Evolutionary conservation across 2,329 filamentous ascomycete genomes (phyloP).

Genomic region (Phyllosticta ampelicida): DNA sequence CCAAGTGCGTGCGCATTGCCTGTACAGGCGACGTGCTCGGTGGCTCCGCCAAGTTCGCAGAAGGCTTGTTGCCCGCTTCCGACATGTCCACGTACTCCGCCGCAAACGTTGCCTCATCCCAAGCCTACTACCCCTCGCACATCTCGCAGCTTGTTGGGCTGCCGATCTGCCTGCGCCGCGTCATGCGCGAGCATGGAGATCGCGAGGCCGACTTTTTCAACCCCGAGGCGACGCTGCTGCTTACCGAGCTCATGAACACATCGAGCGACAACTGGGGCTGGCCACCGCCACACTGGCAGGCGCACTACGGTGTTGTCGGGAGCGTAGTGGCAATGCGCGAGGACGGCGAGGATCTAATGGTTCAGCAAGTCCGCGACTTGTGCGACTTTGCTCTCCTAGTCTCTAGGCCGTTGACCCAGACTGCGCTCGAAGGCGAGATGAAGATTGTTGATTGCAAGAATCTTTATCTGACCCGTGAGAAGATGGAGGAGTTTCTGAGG

Average conservation of each 20-base stretch:
- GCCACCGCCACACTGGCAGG: background rate
- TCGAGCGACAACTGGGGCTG: background rate
- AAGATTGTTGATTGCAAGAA: background rate
- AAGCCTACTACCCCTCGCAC: background rate
- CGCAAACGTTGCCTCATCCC: background rate
- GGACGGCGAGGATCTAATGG: slow-evolving; percentile 1
- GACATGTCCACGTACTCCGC: background rate
- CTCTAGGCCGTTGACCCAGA: background rate
- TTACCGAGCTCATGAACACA: background rate
- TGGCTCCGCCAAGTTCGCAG: background rate
- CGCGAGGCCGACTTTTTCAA: background rate
- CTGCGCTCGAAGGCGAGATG: background rate
- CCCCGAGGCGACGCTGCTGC: background rate
- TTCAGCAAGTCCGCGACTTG: background rate
- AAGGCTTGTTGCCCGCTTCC: background rate
- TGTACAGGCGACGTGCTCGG: background rate
- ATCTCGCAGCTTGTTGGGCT: background rate
- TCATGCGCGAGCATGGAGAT: slow-evolving; percentile 1
- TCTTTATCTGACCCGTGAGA: background rate
- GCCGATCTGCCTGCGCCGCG: background rate
- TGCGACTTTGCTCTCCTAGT: background rate
- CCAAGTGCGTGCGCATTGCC: slow-evolving; percentile 1
- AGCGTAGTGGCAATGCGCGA: slow-evolving; percentile 4
- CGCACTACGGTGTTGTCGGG: background rate
- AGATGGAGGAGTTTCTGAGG: background rate